phyloP scores from a whole-genome alignment of 306 rosid species.

The Dryas octopetala region DNA sequence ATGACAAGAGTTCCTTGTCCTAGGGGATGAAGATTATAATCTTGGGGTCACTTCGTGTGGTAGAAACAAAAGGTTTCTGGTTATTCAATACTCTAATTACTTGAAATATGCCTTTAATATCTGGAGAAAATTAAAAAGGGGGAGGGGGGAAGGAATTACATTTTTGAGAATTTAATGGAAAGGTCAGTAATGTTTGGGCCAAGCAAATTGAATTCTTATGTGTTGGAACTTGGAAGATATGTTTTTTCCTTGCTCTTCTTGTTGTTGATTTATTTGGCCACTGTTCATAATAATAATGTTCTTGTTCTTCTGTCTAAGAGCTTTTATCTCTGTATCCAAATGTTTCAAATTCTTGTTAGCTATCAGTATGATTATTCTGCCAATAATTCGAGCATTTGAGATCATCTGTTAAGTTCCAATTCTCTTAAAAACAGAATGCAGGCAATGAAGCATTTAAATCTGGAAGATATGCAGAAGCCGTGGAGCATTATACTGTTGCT shows the following conservation, averaged over 20 bases:
- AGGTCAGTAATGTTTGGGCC: too few relatives aligned
- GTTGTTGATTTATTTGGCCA: too few relatives aligned
- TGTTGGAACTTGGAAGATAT: too few relatives aligned
- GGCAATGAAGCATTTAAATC: constrained; percentile 78
- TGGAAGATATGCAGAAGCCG: constrained; percentile 68
- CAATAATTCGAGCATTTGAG: background rate
- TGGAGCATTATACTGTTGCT: constrained; percentile 78
- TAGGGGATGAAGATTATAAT: too few relatives aligned
- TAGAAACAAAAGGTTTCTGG: too few relatives aligned
- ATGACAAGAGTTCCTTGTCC: too few relatives aligned
- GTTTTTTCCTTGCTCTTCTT: background rate
- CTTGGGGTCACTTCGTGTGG: too few relatives aligned
- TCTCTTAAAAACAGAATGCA: constrained; percentile 56
- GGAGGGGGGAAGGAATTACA: too few relatives aligned
- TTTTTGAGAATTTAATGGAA: too few relatives aligned
- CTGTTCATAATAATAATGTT: background rate
- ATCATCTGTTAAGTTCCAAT: constrained; percentile 11
- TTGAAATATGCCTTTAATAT: too few relatives aligned
- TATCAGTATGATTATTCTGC: background rate
- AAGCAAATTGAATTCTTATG: constrained; percentile 26
- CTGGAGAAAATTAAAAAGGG: too few relatives aligned
- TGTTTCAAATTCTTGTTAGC: background rate
- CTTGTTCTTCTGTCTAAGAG: background rate
- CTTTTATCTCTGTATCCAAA: background rate
- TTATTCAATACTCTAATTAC: too few relatives aligned